These are phyloP conservation scores for Clonostachys rosea DNA, from an alignment of 2,329 filamentous ascomycete genomes.

Conservation along the genomic window DNA sequence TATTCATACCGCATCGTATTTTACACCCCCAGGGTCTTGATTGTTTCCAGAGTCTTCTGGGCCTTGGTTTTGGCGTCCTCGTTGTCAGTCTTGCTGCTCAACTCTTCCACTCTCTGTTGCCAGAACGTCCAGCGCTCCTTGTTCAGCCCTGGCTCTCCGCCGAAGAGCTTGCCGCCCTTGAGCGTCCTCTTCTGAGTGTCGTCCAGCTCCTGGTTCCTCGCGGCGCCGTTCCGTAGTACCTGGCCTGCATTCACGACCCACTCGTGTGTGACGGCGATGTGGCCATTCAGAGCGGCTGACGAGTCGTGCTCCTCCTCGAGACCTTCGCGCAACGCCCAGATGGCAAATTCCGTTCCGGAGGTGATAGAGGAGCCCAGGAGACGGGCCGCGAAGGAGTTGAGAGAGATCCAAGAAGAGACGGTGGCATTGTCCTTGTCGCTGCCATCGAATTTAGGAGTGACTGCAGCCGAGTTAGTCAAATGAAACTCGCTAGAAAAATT, in stretches of 20 bases:
- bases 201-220: slow-evolving; percentile 7
- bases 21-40: slow-evolving; percentile 11
- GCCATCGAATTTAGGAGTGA: slow-evolving; percentile 13
- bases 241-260: slow-evolving; percentile 21
- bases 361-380: slow-evolving; percentile 12
- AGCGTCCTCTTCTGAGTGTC: slow-evolving; percentile 10
- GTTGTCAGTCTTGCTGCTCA: slow-evolving; percentile 6
- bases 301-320: slow-evolving; percentile 15
- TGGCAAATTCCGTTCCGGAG: slow-evolving; percentile 17
- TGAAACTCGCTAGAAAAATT: too few relatives aligned
- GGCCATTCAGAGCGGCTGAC: slow-evolving; percentile 9
- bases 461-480: slow-evolving; percentile 4
- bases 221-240: slow-evolving; percentile 11
- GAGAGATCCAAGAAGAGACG: slow-evolving; percentile 17
- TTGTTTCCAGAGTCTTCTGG: slow-evolving; percentile 10
- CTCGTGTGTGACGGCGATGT: slow-evolving; percentile 14
- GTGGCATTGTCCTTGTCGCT: slow-evolving; percentile 10
- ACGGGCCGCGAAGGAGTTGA: slow-evolving; percentile 25
- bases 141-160: slow-evolving; percentile 11
- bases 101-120: slow-evolving; percentile 15
- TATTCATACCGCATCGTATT: background rate
- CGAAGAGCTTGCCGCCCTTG: slow-evolving; percentile 12
- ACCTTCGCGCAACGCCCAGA: slow-evolving; percentile 20
- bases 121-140: slow-evolving; percentile 22
- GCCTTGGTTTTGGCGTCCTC: slow-evolving; percentile 9